Evolutionary conservation across 257 asterid species (phyloP).

Genomic region (Euphrasia confusa): DNA sequence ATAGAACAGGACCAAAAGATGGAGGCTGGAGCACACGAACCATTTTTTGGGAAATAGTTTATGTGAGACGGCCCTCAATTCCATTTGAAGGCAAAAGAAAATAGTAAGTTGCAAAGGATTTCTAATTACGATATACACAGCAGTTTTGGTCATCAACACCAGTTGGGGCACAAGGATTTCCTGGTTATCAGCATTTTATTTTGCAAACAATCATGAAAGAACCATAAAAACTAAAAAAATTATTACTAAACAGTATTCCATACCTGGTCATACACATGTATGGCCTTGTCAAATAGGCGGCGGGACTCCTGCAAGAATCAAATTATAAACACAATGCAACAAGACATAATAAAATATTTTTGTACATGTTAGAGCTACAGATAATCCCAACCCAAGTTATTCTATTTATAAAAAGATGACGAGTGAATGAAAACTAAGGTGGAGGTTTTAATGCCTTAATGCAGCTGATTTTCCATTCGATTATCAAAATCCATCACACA

Average conservation of each 20-base stretch:
- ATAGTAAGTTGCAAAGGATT: not conserved
- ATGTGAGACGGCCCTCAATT: not conserved
- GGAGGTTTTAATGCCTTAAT: too few species aligned
- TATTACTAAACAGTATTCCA: conserved; percentile 20
- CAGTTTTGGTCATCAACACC: not conserved
- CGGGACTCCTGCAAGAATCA: conserved; percentile 77
- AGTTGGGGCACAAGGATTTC: not conserved
- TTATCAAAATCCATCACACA: too few species aligned
- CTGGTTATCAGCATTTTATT: not conserved
- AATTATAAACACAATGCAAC: conserved; percentile 27
- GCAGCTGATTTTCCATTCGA: too few species aligned
- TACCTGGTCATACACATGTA: conserved; percentile 82
- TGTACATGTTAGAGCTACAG: conserved; percentile 23
- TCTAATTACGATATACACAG: too few species aligned
- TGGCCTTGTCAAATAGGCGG: conserved; percentile 83
- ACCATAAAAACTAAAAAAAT: not conserved
- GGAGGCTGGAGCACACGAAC: not conserved
- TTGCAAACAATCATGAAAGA: conserved; percentile 17
- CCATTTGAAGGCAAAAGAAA: not conserved
- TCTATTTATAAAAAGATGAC: too few species aligned
- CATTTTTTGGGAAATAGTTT: not conserved
- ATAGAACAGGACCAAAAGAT: too few species aligned
- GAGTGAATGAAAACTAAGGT: too few species aligned
- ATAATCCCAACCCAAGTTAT: too few species aligned
- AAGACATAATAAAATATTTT: conserved; percentile 12